phyloP scores from a whole-genome alignment of 805 yeast genomes.

The Kluyveromyces lactis region DNA sequence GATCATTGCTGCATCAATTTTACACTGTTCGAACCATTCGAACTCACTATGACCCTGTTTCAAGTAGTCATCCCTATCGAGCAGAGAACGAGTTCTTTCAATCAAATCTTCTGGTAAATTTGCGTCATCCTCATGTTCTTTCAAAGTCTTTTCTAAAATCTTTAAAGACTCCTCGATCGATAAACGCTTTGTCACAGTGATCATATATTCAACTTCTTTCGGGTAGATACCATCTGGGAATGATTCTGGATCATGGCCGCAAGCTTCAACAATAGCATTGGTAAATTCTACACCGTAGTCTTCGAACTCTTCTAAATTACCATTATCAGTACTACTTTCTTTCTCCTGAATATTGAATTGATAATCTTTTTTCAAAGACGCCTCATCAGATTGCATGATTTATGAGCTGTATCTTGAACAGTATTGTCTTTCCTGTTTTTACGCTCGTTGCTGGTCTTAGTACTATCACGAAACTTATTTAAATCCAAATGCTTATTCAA shows the following conservation, averaged over 20 bases:
- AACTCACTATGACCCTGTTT: slow-evolving; percentile 22
- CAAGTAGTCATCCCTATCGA: slow-evolving; percentile 21
- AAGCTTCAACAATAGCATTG: background rate
- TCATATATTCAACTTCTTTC: slow-evolving; percentile 29
- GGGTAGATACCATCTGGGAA: background rate
- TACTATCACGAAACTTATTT: no score
- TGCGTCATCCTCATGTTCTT: slow-evolving; percentile 39
- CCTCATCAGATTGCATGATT: background rate
- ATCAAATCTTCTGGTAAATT: slow-evolving; percentile 31
- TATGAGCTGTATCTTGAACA: no score
- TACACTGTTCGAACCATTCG: slow-evolving; percentile 15
- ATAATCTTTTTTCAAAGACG: background rate
- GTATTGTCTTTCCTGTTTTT: no score
- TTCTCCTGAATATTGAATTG: background rate
- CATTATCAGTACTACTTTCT: background rate
- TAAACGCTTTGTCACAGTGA: slow-evolving; percentile 32
- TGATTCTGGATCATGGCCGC: background rate
- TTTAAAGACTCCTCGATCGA: slow-evolving; percentile 33
- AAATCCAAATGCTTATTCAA: no score
- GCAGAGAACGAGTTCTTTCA: background rate
- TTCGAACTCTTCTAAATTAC: background rate
- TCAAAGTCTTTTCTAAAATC: slow-evolving; percentile 33
- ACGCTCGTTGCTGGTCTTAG: no score
- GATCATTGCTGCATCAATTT: slow-evolving; percentile 31
- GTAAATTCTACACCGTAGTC: background rate